phyloP scores from a whole-genome alignment of 192 early-diverging fungal genomes.

The Spizellomyces sp. region DNA sequence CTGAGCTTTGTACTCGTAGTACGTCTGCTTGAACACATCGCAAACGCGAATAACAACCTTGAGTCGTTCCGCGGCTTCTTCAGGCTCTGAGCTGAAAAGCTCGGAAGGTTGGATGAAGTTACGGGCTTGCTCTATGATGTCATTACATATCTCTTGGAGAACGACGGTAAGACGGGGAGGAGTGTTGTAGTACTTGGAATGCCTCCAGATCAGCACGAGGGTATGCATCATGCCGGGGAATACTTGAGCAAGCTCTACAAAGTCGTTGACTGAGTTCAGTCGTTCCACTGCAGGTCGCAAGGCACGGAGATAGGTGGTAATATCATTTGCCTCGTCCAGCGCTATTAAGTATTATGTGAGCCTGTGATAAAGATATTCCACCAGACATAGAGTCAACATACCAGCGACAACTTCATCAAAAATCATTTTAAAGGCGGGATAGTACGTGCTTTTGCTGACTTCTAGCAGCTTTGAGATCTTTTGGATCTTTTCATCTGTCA shows the following conservation, averaged over 20 bases:
- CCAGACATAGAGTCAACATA: conserved; percentile 13
- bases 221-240: conserved; percentile 59
- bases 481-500: conserved; percentile 66
- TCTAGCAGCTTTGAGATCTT: conserved; percentile 59
- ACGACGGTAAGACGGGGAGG: conserved; percentile 58
- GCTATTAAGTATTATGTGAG: conserved; percentile 33
- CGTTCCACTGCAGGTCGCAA: conserved; percentile 59
- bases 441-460: conserved; percentile 67
- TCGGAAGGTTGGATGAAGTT: conserved; percentile 60
- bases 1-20: conserved; percentile 52
- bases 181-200: conserved; percentile 65
- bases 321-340: conserved; percentile 65
- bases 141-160: conserved; percentile 67
- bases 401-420: conserved; percentile 66
- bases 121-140: conserved; percentile 65
- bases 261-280: conserved; percentile 48
- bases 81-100: conserved; percentile 61
- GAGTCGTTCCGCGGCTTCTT: conserved; percentile 61
- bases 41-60: conserved; percentile 52
- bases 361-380: neutral
- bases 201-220: conserved; percentile 58
- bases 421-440: conserved; percentile 66
- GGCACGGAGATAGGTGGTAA: conserved; percentile 57
- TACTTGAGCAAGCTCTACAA: conserved; percentile 58
- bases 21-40: conserved; percentile 55